Base-by-base conservation (phyloP, 805 yeast genomes). In the Candida xiaguanensis region DNA sequence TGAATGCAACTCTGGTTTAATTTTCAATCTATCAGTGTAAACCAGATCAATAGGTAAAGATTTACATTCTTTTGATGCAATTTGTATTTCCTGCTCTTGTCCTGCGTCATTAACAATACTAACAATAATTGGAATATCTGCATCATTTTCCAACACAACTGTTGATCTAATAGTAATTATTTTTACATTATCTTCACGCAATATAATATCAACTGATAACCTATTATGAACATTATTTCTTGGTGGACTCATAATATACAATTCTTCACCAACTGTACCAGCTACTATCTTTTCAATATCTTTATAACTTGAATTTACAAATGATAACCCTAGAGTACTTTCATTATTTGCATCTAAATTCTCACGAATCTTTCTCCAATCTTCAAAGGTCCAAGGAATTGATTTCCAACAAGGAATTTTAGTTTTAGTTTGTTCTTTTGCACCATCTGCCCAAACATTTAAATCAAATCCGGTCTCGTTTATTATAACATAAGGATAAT, bases 351-450 rank as follows among this genome's bases (percentile, higher is more conserved):
- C 76, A 44, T 77, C 81, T 40, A 90, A 64, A 40, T 80, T 78
- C 53, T 91, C 96, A 59, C 99, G 80, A 17, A 89, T 75, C 22
- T 73, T 72, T 45, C 86, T 72, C 97, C 98, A 93, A 55, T 91
- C 96, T 52, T 90, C 95, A 65, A 95, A 95, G 29, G 89, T 80
- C 97, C 98, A 93, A 1, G 86, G 83, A 4, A 77, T 56, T 3
- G 61, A 58, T 4, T 75, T 77, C 1, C 75, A 75, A 37, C 78
- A 69, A 28, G 65, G 58, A 12, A 85, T 53, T 0, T 50, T 27
- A 0, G 72, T 66, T 40, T 58, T 48, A 23, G 52, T 42, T 18
- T 53, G 27, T n/a, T 25, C 37, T 1, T 44, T 42, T 9, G 47
- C 47, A 8, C 62, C 69, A 35, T 84, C 86, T n/a, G 80, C 74